These are phyloP conservation scores for Dissoconium aciculare DNA, from an alignment of 2,329 filamentous ascomycete species.

Conservation along the genomic window DNA sequence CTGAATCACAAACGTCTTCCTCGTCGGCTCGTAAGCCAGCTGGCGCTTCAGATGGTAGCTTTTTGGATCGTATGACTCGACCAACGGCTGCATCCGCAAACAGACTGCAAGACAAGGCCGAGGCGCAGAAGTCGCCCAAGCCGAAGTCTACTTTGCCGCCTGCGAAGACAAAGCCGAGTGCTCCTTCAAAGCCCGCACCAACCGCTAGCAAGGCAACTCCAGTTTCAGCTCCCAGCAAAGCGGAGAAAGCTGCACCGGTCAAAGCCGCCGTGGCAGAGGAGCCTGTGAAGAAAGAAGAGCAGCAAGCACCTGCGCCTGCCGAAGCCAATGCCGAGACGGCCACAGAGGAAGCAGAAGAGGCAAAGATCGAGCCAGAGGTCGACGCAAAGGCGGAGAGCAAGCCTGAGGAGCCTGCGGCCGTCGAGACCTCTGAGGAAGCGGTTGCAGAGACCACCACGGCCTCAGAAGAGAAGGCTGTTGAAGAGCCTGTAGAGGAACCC, in stretches of 20 bases:
- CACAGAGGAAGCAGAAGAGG: no score
- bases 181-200: not conserved
- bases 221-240: conserved; percentile 9
- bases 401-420: no score
- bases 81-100: conserved; percentile 55
- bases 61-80: conserved; percentile 69
- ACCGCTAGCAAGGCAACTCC: conserved; percentile 6
- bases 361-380: no score
- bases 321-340: no score
- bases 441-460: no score
- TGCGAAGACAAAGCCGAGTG: not conserved
- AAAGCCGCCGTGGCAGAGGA: conserved; percentile 3
- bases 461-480: not conserved
- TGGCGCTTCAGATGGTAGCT: conserved; percentile 50
- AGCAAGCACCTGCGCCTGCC: not conserved
- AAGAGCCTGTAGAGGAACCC: conserved; percentile 1
- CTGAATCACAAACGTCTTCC: conserved; percentile 33
- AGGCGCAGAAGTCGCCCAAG: conserved; percentile 25
- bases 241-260: conserved; percentile 3
- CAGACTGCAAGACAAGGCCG: conserved; percentile 50
- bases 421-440: no score
- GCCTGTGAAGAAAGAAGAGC: conserved; percentile 2
- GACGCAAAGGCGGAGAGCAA: no score
- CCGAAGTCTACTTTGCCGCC: conserved; percentile 10
- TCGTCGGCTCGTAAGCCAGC: conserved; percentile 25